Evolutionary conservation across 345 rosid genomes (phyloP).

Genomic region (Aquilaria malaccensis): DNA sequence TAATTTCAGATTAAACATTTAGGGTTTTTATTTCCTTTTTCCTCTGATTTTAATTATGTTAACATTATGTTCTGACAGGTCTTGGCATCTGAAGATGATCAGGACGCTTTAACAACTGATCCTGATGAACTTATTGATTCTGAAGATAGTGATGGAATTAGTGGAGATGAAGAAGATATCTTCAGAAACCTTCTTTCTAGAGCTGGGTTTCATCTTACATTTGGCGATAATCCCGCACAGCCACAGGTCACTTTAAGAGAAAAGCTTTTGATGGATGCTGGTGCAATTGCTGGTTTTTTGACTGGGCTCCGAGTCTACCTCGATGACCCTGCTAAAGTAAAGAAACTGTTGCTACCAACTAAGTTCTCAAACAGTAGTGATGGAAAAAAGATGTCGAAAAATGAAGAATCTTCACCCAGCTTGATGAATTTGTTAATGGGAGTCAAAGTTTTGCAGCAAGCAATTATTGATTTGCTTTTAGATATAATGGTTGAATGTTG

Average conservation of each 20-base stretch:
- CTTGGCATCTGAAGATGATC: constrained; percentile 95
- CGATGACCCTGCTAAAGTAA: constrained; percentile 97
- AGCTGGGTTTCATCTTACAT: constrained; percentile 96
- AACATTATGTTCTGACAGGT: constrained; percentile 44
- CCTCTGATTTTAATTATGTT: no score
- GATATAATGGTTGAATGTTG: constrained; percentile 99
- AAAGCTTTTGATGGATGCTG: constrained; percentile 99
- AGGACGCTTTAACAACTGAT: constrained; percentile 96
- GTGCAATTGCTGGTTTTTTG: constrained; percentile 98
- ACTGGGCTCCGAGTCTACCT: constrained; percentile 94
- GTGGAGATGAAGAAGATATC: constrained; percentile 99
- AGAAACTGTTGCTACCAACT: constrained; percentile 94
- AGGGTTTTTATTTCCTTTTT: no score
- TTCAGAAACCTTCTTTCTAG: constrained; percentile 88
- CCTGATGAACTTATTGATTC: constrained; percentile 99
- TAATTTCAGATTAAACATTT: no score
- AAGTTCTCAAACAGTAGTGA: constrained; percentile 69
- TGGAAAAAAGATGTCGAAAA: constrained; percentile 58
- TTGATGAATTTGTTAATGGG: constrained; percentile 99
- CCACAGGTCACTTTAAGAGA: constrained; percentile 85
- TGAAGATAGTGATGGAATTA: constrained; percentile 91
- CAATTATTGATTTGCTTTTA: constrained; percentile 90
- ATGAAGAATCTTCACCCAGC: constrained; percentile 92
- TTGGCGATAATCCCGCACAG: constrained; percentile 85
- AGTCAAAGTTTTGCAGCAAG: constrained; percentile 98